Evolutionary conservation across 306 rosid genomes (phyloP), one percentile per base, ranked within the genome.

Genomic region (Quercus variabilis): DNA sequence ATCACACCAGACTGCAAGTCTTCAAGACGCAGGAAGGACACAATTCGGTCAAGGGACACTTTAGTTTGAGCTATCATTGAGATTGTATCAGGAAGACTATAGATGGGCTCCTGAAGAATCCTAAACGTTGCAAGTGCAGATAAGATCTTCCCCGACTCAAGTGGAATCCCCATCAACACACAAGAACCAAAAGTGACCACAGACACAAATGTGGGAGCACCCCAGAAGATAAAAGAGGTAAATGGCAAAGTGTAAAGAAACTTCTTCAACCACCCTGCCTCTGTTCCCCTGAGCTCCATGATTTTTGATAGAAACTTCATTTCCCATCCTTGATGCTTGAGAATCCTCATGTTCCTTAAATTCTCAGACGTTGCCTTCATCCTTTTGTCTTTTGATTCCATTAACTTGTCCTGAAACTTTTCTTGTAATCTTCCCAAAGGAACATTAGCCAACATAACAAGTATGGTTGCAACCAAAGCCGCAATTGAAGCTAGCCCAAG

Each of bases 281-380:
- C 97, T 5, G n/a, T 72, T 56, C 82, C 80, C 85, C 98, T 86
- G 15, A 91, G 75, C 38, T 83, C 84, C 28, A 78, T 30, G 73
- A 94, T 84, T 83, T 87, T 94, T 1, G 97, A 81, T 20, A 94
- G 81, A 84, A 92, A 94, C 88, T 92, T 94, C 88, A 94, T 92
- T 72, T 94, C 97, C 98, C 97, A 94, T 43, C 89, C 97, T 74
- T 92, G 98, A 21, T 92, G 87, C 83, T 94, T 94, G 30, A 94
- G 94, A 82, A 89, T 91, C 87, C 91, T 87, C 97, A 92, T 91
- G 85, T 88, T 94, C 87, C 85, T 88, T 52, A 94, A 82, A 73
- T 86, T 85, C 89, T 94, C 98, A 2, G 94, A 86, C 0, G 92
- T 94, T 3, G 80, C 87, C 85, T 94, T 92, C 98, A 94, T 94